phyloP scores from a whole-genome alignment of 1,284 basidiomycete species.

The Rhizoctonia solani region DNA sequence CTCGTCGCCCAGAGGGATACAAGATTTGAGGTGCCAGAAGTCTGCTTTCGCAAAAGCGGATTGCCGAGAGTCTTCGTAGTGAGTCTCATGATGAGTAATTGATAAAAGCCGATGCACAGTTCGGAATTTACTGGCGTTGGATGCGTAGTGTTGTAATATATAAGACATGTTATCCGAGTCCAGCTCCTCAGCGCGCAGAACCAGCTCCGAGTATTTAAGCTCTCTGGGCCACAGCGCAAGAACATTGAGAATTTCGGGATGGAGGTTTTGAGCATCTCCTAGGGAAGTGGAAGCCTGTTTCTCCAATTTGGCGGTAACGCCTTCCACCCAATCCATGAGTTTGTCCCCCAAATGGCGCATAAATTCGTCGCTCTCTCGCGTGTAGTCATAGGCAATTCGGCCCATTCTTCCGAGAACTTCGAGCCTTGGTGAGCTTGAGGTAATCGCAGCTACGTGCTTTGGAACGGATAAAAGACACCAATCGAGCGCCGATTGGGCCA shows the following conservation, averaged over 20 bases:
- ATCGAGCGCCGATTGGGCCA: conserved; percentile 74
- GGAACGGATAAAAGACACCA: conserved; percentile 51
- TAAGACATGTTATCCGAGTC: conserved; percentile 26
- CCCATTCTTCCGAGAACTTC: conserved; percentile 68
- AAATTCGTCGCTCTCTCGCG: conserved; percentile 43
- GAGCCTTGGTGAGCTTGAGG: conserved; percentile 54
- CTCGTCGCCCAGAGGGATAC: conserved; percentile 58
- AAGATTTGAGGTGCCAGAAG: conserved; percentile 83
- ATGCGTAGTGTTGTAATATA: conserved; percentile 43
- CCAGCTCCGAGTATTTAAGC: conserved; percentile 40
- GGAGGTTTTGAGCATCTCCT: conserved; percentile 46
- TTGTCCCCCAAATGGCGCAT: conserved; percentile 50
- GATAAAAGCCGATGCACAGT: conserved; percentile 65
- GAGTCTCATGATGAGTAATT: no score
- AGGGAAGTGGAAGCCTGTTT: conserved; percentile 41
- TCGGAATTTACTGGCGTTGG: conserved; percentile 66
- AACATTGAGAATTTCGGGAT: conserved; percentile 56
- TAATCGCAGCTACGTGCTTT: conserved; percentile 51
- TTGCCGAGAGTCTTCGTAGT: conserved; percentile 47
- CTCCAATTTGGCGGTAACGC: conserved; percentile 51
- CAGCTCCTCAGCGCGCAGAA: conserved; percentile 25
- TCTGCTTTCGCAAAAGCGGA: conserved; percentile 59
- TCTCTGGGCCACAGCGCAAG: conserved; percentile 68
- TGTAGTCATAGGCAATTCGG: conserved; percentile 60
- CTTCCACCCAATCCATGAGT: conserved; percentile 67